Conservation (phyloP, 2,329 filamentous ascomycete genomes). For the Drechslerella dactyloides region DNA sequence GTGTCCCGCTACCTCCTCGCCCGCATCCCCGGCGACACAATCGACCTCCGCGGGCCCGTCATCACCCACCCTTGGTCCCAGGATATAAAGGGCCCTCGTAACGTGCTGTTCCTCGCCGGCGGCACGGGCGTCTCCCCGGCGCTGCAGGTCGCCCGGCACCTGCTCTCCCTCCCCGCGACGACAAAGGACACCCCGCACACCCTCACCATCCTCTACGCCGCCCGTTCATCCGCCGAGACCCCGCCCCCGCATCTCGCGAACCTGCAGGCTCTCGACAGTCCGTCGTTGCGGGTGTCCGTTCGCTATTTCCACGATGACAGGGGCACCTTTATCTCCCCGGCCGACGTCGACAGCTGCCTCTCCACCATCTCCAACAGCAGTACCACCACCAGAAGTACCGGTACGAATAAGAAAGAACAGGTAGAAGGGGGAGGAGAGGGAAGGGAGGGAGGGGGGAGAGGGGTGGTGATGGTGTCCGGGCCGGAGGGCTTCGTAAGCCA, state of each 20-base stretch:
- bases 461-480: slow-evolving; percentile 82
- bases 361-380: slow-evolving; percentile 59
- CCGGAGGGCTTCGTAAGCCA: slow-evolving; percentile 86
- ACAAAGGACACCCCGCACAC: slow-evolving; percentile 55
- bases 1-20: slow-evolving; percentile 80
- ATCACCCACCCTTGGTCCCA: slow-evolving; percentile 67
- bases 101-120: slow-evolving; percentile 81
- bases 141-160: slow-evolving; percentile 74
- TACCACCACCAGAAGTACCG: too few relatives aligned
- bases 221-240: slow-evolving; percentile 53
- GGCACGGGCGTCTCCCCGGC: slow-evolving; percentile 93
- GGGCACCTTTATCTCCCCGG: slow-evolving; percentile 70
- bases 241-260: slow-evolving; percentile 63
- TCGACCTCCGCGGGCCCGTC: slow-evolving; percentile 81
- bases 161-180: slow-evolving; percentile 61
- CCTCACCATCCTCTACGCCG: slow-evolving; percentile 81
- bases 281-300: slow-evolving; percentile 70
- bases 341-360: slow-evolving; percentile 72
- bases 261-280: slow-evolving; percentile 70
- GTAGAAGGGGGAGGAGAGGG: too few relatives aligned
- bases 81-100: slow-evolving; percentile 60
- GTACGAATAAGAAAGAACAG: too few relatives aligned
- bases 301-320: slow-evolving; percentile 46
- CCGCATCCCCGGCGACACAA: slow-evolving; percentile 67
- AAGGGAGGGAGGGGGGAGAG: slow-evolving; percentile 63